Base-by-base conservation (phyloP, 306 rosid species). In the Begonia loranthoides region DNA sequence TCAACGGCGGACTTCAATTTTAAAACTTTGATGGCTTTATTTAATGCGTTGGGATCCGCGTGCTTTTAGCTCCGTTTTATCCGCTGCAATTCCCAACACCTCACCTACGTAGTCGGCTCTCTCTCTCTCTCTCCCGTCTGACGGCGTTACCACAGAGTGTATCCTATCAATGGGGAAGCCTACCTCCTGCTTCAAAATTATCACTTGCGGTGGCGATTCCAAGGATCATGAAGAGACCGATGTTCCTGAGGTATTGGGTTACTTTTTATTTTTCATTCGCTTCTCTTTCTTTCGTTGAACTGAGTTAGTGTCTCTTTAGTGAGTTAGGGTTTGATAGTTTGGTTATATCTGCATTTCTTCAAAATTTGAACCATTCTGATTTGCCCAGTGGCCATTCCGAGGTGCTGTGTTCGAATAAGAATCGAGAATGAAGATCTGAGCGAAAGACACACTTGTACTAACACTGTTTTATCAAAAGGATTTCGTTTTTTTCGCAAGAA, bases 161-260 rank as follows among this genome's bases (percentile, higher is more conserved):
- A 54, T 10, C 14, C 48, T 17, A 52, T 52, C 43, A 45, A 84
- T 83, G 96, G 88, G 72, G 54, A 87, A 76, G 72, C 54, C 96
- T 39, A 63, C 67, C 39, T 79, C 94, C n/a, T 87, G 96, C 76
- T 78, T 87, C 76, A 82, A 79, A 55, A 71, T 87, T 52, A 79
- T 87, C 57, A 47, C 87, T 3, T 87, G 96, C 69, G 83, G 88
- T 54, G 47, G 80, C 58, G 88, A 73, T 58, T 69, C 78, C 6
- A 70, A 73, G 21, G 81, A 76, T 17, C 70, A 51, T n/a, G 81
- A 81, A 28, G 92, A 74, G 49, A 54, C 61, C 68, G 74, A 69
- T 14, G 74, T 49, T 17, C 44, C 76, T 10, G 73, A 80, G 96
- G 66, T 77, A 58, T 50, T 49, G 14, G 14, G 54, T 66, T 44